Conservation (phyloP, 2,329 filamentous ascomycete genomes). For the Talaromyces sp. region DNA sequence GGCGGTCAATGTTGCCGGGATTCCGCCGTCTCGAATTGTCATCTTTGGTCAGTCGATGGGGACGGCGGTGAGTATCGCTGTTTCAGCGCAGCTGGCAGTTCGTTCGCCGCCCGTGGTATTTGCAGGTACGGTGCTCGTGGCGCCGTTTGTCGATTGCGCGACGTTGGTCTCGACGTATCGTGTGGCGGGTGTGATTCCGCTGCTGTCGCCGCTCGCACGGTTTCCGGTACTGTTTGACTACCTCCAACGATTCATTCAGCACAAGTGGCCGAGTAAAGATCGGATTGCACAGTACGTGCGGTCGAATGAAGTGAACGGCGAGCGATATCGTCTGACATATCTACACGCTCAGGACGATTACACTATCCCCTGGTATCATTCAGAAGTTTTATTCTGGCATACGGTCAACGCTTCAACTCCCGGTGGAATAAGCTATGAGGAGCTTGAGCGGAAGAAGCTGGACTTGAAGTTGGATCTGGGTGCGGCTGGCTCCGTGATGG, state of each 20-base stretch:
- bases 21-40: conserved; percentile 55
- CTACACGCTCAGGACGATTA: conserved; percentile 38
- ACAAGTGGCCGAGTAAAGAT: conserved; percentile 52
- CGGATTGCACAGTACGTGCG: conserved; percentile 47
- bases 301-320: conserved; percentile 16
- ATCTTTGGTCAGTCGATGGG: conserved; percentile 59
- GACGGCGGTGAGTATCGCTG: conserved; percentile 49
- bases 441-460: conserved; percentile 46
- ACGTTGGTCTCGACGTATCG: conserved; percentile 56
- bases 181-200: conserved; percentile 53
- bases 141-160: conserved; percentile 55
- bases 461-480: conserved; percentile 41
- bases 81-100: conserved; percentile 44
- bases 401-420: conserved; percentile 50
- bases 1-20: conserved; percentile 50
- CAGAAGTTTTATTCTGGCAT: conserved; percentile 52
- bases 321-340: conserved; percentile 31
- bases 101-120: conserved; percentile 48
- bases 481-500: conserved; percentile 49
- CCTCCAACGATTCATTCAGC: conserved; percentile 47
- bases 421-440: conserved; percentile 39
- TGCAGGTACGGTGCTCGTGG: conserved; percentile 54
- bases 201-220: conserved; percentile 50
- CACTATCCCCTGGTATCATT: conserved; percentile 35
- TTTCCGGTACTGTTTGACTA: conserved; percentile 48